Evolutionary conservation across 1,139 yeast species (phyloP).

Genomic region (Candida sojae): DNA sequence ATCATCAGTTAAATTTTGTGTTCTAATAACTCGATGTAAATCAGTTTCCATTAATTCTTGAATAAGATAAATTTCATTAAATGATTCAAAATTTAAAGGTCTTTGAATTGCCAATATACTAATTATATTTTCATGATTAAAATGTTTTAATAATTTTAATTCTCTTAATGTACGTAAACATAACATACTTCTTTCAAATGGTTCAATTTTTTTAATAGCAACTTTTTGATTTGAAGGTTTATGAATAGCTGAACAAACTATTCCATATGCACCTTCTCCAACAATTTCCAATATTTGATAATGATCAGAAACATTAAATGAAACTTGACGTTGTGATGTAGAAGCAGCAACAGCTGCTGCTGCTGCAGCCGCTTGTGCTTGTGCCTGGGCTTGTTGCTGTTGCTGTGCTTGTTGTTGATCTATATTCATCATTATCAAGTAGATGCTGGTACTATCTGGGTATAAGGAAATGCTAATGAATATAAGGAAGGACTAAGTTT

Average conservation of each 20-base stretch:
- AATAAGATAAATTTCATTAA: slow-evolving; percentile 68
- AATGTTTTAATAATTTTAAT: slow-evolving; percentile 34
- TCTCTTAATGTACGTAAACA: slow-evolving; percentile 47
- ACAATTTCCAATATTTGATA: slow-evolving; percentile 45
- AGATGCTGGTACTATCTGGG: too few species aligned
- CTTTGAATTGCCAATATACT: slow-evolving; percentile 40
- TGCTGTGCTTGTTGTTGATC: slow-evolving; percentile 1
- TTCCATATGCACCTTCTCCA: slow-evolving; percentile 50
- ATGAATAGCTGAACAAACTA: slow-evolving; percentile 44
- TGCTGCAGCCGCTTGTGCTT: slow-evolving; percentile 1
- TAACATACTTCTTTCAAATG: slow-evolving; percentile 38
- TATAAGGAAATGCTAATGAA: too few species aligned
- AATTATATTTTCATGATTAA: slow-evolving; percentile 43
- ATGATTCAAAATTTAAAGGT: slow-evolving; percentile 35
- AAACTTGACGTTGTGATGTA: slow-evolving; percentile 18
- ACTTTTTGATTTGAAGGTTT: slow-evolving; percentile 39
- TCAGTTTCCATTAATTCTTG: slow-evolving; percentile 77
- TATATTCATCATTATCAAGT: slow-evolving; percentile 2
- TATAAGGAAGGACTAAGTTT: too few species aligned
- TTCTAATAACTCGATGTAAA: slow-evolving; percentile 56
- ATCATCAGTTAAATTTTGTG: slow-evolving; percentile 57
- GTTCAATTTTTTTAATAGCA: slow-evolving; percentile 46
- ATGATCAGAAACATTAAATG: slow-evolving; percentile 32
- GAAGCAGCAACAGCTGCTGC: background rate
- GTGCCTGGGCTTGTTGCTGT: background rate